Evolutionary conservation across 176 grass and related monocot species (phyloP), one percentile per base, ranked within the genome.

Genomic region (Poa annua): DNA sequence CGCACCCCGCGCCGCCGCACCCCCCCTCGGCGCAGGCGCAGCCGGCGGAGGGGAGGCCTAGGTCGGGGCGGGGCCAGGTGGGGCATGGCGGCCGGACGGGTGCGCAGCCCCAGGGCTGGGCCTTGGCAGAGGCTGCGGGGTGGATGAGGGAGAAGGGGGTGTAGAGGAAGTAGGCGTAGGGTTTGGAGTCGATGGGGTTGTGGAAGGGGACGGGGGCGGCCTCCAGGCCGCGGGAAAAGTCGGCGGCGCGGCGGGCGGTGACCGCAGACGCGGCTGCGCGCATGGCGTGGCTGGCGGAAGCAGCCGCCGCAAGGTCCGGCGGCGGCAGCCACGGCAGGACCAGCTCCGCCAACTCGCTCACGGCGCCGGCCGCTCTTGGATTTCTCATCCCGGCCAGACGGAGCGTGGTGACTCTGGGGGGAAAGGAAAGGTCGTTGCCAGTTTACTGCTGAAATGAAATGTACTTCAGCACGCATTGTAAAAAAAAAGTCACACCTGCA

Each of bases 131-230:
- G 25, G 80, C 57, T 3, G 80, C 11, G 77, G 72, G 64, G 19
- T 39, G 74, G 49, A 84, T 42, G 79, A 91, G 66, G 62, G 89
- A 78, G 85, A 78, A 85, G 7, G 88, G 85, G 16, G 86, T 85
- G 75, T 97, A 94, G 51, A 86, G 48, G 86, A 97, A 94, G 76
- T 91, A 91, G 35, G 90, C 85, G 65, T 97, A 97, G 48, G 83
- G 90, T 35, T 86, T 74, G 54, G 41, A 35, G 79, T 63, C 80
- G 36, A 86, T 78, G 78, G 32, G 11, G 89, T 90, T 89, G 74
- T 62, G 9, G 81, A 98, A 98, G 19, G 92, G 96, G 49, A 95
- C 74, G 36, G 84, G 60, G 56, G 86, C 50, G 57, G 63, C 76
- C 85, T 98, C 96, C 32, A 91, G 80, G 67, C 89, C 85, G 73